A percentile compares a stretch with the other conserved stretches of the same genome.
Evolutionary conservation across 192 early-diverging fungal species (phyloP).

Genomic region (Coemansia sp.): DNA sequence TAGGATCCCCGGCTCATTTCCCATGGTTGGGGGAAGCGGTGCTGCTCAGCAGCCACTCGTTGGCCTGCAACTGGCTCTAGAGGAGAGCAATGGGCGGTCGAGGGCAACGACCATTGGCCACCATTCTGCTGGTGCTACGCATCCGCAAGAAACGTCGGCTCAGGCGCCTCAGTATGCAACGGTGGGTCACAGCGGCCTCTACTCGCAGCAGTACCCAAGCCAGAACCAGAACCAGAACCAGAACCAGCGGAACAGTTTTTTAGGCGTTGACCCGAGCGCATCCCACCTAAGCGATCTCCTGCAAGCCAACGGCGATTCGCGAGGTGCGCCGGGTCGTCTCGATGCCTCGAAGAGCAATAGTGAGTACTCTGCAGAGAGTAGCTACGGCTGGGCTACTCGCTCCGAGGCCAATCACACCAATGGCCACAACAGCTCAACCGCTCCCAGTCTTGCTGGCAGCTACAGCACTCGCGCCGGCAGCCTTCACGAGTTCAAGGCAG

Average conservation of each 20-base stretch:
- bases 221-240: not conserved
- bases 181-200: not conserved
- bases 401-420: conserved; percentile 19
- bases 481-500: conserved; percentile 17
- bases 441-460: conserved; percentile 20
- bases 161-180: not conserved
- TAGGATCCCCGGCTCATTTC: conserved; percentile 37
- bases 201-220: not conserved
- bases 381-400: conserved; percentile 37
- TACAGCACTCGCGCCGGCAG: conserved; percentile 25
- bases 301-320: conserved; percentile 27
- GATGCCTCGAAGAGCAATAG: conserved; percentile 32
- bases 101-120: conserved; percentile 27
- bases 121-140: not conserved
- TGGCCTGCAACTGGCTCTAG: conserved; percentile 10
- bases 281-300: conserved; percentile 26
- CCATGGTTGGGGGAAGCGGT: conserved; percentile 1
- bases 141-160: not conserved
- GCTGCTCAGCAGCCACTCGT: conserved; percentile 3
- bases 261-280: conserved; percentile 57
- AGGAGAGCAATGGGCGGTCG: conserved; percentile 8
- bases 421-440: conserved; percentile 9
- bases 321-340: conserved; percentile 47
- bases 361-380: conserved; percentile 35
- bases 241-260: conserved; percentile 34